A percentile compares a stretch with the other conserved stretches of the same genome.
These are phyloP conservation scores for Polytrichum commune DNA, from an alignment of 225 moss, liverwort and hornwort species.

Conservation along the genomic window DNA sequence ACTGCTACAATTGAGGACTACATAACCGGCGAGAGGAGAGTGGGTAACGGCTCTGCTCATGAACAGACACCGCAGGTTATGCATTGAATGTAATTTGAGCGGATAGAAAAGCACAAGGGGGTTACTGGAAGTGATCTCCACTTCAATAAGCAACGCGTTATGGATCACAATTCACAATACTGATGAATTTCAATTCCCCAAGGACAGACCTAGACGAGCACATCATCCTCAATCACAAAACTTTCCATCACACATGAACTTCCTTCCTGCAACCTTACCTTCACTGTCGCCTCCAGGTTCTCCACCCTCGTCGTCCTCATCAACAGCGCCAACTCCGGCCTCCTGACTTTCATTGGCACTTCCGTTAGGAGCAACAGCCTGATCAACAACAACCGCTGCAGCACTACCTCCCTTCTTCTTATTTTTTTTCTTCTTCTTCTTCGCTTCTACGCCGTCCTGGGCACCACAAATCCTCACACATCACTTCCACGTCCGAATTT, in stretches of 20 bases:
- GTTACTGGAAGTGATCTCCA: too few species aligned
- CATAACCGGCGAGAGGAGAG: neutral
- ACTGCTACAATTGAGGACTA: neutral
- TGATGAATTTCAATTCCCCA: neutral
- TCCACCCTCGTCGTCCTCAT: slow-evolving; percentile 48
- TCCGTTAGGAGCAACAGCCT: neutral
- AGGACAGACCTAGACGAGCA: neutral
- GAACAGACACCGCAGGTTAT: too few species aligned
- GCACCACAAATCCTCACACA: neutral
- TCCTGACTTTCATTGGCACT: slow-evolving; percentile 7
- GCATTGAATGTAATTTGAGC: too few species aligned
- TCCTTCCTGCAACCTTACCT: slow-evolving; percentile 19
- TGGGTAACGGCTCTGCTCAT: too few species aligned
- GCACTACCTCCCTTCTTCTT: slow-evolving; percentile 38
- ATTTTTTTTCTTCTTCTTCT: slow-evolving; percentile 46
- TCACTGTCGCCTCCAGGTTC: slow-evolving; percentile 23
- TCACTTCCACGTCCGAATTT: slow-evolving; percentile 1
- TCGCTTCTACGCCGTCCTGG: slow-evolving; percentile 34
- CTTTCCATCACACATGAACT: too few species aligned
- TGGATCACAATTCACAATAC: neutral
- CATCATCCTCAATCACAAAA: neutral
- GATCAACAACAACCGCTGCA: slow-evolving; percentile 17
- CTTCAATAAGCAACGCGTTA: too few species aligned
- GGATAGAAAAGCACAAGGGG: too few species aligned
- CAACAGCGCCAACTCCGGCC: slow-evolving; percentile 15